phyloP scores from a whole-genome alignment of 2,329 filamentous ascomycete species.

The Phialocephala sp. region DNA sequence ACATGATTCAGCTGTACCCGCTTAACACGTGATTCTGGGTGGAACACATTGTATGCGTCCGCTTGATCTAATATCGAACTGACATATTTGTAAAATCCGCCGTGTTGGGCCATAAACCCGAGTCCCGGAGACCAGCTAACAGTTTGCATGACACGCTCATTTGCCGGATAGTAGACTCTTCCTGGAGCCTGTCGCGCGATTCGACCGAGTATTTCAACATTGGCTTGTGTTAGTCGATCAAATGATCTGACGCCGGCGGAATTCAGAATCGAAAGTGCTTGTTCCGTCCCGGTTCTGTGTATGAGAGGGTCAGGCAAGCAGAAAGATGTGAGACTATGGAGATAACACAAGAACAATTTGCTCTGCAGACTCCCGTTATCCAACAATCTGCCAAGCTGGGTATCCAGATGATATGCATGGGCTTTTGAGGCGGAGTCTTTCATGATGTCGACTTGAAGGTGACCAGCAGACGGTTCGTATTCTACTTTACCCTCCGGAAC shows the following conservation, averaged over 20 bases:
- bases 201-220: conserved; percentile 44
- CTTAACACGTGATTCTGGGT: conserved; percentile 11
- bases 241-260: conserved; percentile 55
- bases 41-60: conserved; percentile 6
- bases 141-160: conserved; percentile 52
- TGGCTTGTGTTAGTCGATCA: conserved; percentile 44
- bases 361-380: conserved; percentile 57
- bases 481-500: conserved; percentile 46
- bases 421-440: conserved; percentile 6
- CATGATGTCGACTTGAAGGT: conserved; percentile 48
- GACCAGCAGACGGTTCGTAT: conserved; percentile 27
- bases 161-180: conserved; percentile 50
- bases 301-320: conserved; percentile 45
- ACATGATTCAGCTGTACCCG: background rate
- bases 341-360: conserved; percentile 56
- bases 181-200: conserved; percentile 44
- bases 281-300: conserved; percentile 57
- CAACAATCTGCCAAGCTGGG: conserved; percentile 53
- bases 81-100: conserved; percentile 17
- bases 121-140: conserved; percentile 35
- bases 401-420: conserved; percentile 56
- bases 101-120: conserved; percentile 20
- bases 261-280: conserved; percentile 56
- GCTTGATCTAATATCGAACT: conserved; percentile 17
- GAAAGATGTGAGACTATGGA: conserved; percentile 61